Evolutionary conservation across 2,329 filamentous ascomycete genomes (phyloP), one percentile per base, ranked within the genome.

Genomic region (Colletotrichum tropicicola): DNA sequence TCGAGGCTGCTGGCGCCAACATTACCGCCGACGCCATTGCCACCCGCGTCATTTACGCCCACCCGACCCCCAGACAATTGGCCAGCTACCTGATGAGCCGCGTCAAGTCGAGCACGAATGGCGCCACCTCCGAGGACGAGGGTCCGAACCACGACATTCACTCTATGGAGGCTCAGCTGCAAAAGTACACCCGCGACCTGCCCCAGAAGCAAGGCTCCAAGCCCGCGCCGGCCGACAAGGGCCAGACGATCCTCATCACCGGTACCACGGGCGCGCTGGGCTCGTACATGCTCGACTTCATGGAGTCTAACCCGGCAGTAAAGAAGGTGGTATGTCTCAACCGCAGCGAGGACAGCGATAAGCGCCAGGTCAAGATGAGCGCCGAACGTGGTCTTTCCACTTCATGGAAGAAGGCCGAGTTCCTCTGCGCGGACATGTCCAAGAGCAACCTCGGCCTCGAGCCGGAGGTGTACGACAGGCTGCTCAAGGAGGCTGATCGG

Each of bases 401-500:
- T 0, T 66, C 77, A 53, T 78, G 77, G 44, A 68, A 72, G 21
- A 82, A 79, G 71, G 75, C 81, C 6, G 77, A 83, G 52, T 85
- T 88, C 37, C 69, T 84, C 5, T 78, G 82, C 32, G 80, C 79
- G 2, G 84, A 89, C 67, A 77, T 83, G 15, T 78, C 81, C 0
- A 77, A 80, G 13, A 73, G 78, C 0, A 72, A 78, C 12, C 78
- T 90, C 0, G 87, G 87, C 0, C 76, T 91, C 0, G 64, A 53
- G 9, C 68, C 75, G 4, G 70, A 74, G 0, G 73, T 72, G 1
- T 78, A 80, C 72, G 43, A 74, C 41, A 70, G 76, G 1, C 70
- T 85, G 1, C 71, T 80, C 4, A 51, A 70, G 7, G 73, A 80
- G 1, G 77, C 77, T 0, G 82, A 85, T 55, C 77, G 78, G 13